Evolutionary conservation across 805 yeast genomes (phyloP).

Genomic region (Cyberlindnera xishuangbannaensis): DNA sequence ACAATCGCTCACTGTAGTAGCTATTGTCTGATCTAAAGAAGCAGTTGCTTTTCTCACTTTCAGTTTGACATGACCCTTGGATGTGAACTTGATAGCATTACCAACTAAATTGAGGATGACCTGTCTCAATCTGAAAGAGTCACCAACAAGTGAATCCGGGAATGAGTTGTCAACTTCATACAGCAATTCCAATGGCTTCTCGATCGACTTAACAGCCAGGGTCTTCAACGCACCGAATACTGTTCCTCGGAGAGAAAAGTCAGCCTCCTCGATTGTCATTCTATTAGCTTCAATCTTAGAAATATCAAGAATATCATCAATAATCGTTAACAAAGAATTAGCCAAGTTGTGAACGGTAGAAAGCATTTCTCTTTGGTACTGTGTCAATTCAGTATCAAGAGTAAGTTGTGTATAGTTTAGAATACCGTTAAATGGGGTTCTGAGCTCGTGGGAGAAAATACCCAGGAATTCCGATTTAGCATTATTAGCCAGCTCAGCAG

Average conservation of each 20-base stretch:
- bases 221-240: conserved; percentile 89
- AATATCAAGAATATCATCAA: conserved; percentile 86
- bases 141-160: conserved; percentile 85
- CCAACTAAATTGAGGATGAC: conserved; percentile 84
- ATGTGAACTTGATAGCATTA: conserved; percentile 85
- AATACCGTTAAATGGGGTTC: conserved; percentile 92
- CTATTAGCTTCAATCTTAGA: conserved; percentile 91
- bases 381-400: conserved; percentile 81
- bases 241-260: conserved; percentile 79
- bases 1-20: conserved; percentile 25
- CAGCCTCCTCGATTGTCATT: conserved; percentile 89
- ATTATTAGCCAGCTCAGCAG: conserved; percentile 85
- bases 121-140: conserved; percentile 81
- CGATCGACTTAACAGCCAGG: conserved; percentile 83
- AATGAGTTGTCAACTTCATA: conserved; percentile 82
- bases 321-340: conserved; percentile 76
- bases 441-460: conserved; percentile 80
- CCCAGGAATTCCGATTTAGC: conserved; percentile 89
- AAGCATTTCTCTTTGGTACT: conserved; percentile 87
- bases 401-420: conserved; percentile 91
- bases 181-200: conserved; percentile 71
- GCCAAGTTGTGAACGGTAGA: conserved; percentile 86
- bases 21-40: conserved; percentile 21
- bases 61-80: conserved; percentile 73
- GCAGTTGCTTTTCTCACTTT: conserved; percentile 54